Conservation (phyloP, 805 yeast genomes). For the Yarrowia yakushimensis region DNA sequence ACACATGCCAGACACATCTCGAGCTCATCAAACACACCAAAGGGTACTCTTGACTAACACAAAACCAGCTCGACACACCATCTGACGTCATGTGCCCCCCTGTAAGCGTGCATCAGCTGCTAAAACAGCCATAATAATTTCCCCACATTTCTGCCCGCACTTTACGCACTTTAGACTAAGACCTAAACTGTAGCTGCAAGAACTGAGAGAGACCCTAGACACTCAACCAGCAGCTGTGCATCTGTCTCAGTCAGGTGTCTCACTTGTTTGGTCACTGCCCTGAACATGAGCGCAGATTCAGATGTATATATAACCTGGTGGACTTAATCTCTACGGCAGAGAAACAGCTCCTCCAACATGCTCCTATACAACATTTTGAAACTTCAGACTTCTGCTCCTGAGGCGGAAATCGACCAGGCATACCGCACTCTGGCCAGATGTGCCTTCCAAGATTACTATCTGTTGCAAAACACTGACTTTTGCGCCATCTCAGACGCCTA, state of each 20-base stretch:
- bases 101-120: not conserved
- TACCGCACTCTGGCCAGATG: constrained; percentile 7
- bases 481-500: constrained; percentile 14
- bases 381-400: constrained; percentile 2
- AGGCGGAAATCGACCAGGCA: constrained; percentile 9
- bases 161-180: not conserved
- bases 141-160: not conserved
- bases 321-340: too few species aligned
- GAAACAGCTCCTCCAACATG: not conserved
- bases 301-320: not conserved
- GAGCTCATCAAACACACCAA: too few species aligned
- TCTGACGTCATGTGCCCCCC: too few species aligned
- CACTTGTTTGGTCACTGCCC: not conserved
- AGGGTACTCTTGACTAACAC: too few species aligned
- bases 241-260: constrained; percentile 3
- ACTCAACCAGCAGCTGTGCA: not conserved
- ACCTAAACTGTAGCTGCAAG: not conserved
- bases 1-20: too few species aligned
- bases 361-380: constrained; percentile 7
- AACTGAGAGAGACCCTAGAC: not conserved
- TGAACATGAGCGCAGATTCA: not conserved
- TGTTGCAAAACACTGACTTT: not conserved
- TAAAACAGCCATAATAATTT: not conserved
- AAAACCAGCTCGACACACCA: too few species aligned
- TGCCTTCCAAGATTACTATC: constrained; percentile 1